Percentiles rank a stretch among this genome's conserved stretches.
phyloP scores from a whole-genome alignment of 805 yeast species.

The Wickerhamomyces bisporus region DNA sequence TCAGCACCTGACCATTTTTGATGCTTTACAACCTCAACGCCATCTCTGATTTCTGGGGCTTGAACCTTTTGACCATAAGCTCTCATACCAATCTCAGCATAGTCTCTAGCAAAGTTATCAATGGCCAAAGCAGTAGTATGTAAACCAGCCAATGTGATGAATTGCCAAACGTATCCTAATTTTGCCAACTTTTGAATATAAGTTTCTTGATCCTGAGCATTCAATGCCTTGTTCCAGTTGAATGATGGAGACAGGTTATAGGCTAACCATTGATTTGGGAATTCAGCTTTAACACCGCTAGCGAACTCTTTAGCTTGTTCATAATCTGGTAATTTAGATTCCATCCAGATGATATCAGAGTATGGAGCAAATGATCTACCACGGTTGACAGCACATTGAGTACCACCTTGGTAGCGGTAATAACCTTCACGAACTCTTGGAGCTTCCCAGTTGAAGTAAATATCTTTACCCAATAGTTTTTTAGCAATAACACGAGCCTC shows the following conservation, averaged over 20 bases:
- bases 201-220: constrained; percentile 79
- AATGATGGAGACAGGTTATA: constrained; percentile 96
- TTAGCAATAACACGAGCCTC: constrained; percentile 77
- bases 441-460: constrained; percentile 91
- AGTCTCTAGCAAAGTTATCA: constrained; percentile 76
- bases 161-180: constrained; percentile 96
- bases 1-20: constrained; percentile 99
- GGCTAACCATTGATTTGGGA: constrained; percentile 93
- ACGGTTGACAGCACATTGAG: constrained; percentile 95
- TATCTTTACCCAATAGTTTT: constrained; percentile 71
- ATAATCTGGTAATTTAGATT: constrained; percentile 90
- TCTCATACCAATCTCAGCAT: constrained; percentile 82
- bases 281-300: constrained; percentile 74
- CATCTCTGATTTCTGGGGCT: constrained; percentile 78
- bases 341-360: constrained; percentile 98
- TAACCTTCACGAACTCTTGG: constrained; percentile 96
- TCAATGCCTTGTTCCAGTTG: constrained; percentile 97
- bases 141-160: constrained; percentile 93
- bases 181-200: constrained; percentile 81
- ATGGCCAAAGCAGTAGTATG: constrained; percentile 93
- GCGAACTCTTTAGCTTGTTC: constrained; percentile 93
- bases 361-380: constrained; percentile 94
- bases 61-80: constrained; percentile 90
- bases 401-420: constrained; percentile 94
- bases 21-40: constrained; percentile 95